Percentiles rank a stretch among this genome's conserved stretches.
These are phyloP conservation scores for Moricandia moricandioides DNA, from an alignment of 345 rosid genomes.

Conservation along the genomic window DNA sequence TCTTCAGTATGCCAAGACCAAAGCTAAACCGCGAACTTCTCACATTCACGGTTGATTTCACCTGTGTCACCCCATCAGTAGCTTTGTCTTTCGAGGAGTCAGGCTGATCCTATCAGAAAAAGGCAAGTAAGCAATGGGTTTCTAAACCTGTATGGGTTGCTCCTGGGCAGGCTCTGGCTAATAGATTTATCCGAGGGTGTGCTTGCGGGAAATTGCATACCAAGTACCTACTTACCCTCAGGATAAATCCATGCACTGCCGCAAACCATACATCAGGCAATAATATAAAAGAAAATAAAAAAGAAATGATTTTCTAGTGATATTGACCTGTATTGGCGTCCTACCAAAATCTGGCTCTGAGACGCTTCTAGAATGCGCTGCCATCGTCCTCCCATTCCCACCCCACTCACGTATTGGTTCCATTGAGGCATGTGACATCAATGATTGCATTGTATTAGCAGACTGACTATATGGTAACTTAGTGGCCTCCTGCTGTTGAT, in stretches of 20 bases:
- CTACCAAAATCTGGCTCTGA: slow-evolving; percentile 71
- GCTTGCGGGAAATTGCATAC: neutral
- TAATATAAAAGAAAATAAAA: neutral
- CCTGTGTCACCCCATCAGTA: slow-evolving; percentile 48
- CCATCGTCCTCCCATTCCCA: slow-evolving; percentile 39
- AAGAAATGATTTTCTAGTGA: slow-evolving; percentile 14
- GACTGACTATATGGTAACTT: slow-evolving; percentile 54
- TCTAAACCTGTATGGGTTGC: neutral
- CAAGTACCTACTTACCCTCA: neutral
- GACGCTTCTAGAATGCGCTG: slow-evolving; percentile 50
- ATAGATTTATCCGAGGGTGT: neutral
- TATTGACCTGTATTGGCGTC: slow-evolving; percentile 48
- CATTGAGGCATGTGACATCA: slow-evolving; percentile 49
- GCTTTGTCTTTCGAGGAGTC: slow-evolving; percentile 55
- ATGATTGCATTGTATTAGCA: slow-evolving; percentile 48
- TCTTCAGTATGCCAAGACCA: slow-evolving; percentile 76
- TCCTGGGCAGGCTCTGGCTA: neutral
- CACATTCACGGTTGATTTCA: slow-evolving; percentile 46
- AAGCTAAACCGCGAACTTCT: slow-evolving; percentile 72
- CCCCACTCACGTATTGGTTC: slow-evolving; percentile 56
- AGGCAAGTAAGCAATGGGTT: slow-evolving; percentile 11
- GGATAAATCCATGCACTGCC: neutral
- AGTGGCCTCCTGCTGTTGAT: slow-evolving; percentile 35
- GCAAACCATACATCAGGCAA: neutral
- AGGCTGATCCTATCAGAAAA: slow-evolving; percentile 46